These are phyloP conservation scores for Nigrospora sphaerica DNA, from an alignment of 2,329 filamentous ascomycete species.

Conservation along the genomic window DNA sequence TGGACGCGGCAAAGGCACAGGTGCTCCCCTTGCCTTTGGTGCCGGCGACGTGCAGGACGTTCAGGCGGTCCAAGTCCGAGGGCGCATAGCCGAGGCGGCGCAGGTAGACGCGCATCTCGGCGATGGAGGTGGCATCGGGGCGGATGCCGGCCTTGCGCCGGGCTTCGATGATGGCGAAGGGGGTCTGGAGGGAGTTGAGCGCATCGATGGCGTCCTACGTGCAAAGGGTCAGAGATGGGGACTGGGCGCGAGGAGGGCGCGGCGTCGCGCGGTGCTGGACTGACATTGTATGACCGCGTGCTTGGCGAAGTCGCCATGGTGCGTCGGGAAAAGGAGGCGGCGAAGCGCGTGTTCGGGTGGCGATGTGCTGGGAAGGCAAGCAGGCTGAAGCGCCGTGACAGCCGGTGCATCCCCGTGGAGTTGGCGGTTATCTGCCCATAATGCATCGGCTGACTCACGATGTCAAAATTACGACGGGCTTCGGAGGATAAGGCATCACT, in stretches of 20 bases:
- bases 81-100: slow-evolving; percentile 68
- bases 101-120: slow-evolving; percentile 75
- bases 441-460: no score
- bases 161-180: slow-evolving; percentile 72
- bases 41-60: slow-evolving; percentile 63
- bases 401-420: slow-evolving; percentile 5
- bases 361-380: background rate
- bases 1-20: slow-evolving; percentile 59
- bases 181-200: slow-evolving; percentile 86
- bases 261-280: background rate
- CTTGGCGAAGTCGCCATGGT: slow-evolving; percentile 6
- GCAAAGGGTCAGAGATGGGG: background rate
- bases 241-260: no score
- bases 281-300: slow-evolving; percentile 6
- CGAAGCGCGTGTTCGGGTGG: background rate
- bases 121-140: slow-evolving; percentile 62
- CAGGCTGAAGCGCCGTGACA: slow-evolving; percentile 3
- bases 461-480: no score
- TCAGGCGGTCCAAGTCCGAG: slow-evolving; percentile 50
- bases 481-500: no score
- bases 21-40: slow-evolving; percentile 75
- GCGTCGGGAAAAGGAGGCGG: background rate
- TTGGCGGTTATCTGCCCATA: no score
- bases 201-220: slow-evolving; percentile 73
- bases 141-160: slow-evolving; percentile 62